Evolutionary conservation across 2,329 filamentous ascomycete genomes (phyloP), one percentile per base, ranked within the genome.

Genomic region (Westerdykella sp.): DNA sequence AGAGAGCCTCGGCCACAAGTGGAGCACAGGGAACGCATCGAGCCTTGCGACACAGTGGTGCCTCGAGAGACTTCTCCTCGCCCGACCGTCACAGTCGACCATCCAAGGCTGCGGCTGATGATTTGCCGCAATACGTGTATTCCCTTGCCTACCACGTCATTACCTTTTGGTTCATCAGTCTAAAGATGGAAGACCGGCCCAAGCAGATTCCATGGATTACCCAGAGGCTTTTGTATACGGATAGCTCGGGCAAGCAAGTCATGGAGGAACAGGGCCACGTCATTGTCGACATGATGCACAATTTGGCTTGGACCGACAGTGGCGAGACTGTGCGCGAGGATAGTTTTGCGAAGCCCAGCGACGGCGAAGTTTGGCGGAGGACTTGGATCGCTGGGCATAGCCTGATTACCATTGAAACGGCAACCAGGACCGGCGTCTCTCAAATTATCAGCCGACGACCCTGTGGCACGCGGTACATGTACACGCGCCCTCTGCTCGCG

Each of bases 131-230:
- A 65, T 98, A 98, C 63, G 87, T 98, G 21, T 93, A 94, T 65
- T 86, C 89, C 1, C 73, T 97, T 41, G 91, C 91, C 7, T 95
- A 95, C 62, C 90, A 97, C 63, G 88, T 95, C 55, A 90, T 98
- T 52, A 85, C 89, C 1, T 96, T 95, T 62, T 98, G 93, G 93
- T 98, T 97, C 63, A 76, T 98, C 54, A 86, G 89, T 1, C 67
- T 98, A 55, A 91, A 88, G 59, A 76, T 95, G 40, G 80, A 84
- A 31, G 89, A 96, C 61, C 83, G 93, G 40, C 80, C 84, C 28
- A 87, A 81, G 48, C 84, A 95, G 52, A 89, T 96, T 40, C 81
- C 82, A 22, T 95, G 88, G 87, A 95, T 98, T 50, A 84, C 86
- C 10, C 88, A 84, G 58, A 88, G 88, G 50, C 75, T 98, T 11